These are phyloP conservation scores for Fremontodendron californicum DNA, from an alignment of 345 rosid species.

Conservation along the genomic window DNA sequence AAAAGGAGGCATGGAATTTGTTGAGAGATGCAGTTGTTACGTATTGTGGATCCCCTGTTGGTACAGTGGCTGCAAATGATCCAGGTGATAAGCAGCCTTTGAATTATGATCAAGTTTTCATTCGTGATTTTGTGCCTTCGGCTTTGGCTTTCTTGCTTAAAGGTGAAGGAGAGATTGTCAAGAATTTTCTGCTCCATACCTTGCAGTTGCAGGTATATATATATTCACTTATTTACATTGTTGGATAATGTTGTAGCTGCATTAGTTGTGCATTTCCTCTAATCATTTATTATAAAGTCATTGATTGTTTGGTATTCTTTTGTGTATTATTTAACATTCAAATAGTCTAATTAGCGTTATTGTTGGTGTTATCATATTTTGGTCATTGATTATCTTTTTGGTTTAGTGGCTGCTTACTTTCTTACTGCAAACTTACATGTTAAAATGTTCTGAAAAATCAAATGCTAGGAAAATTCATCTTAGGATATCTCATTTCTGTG, in stretches of 20 bases:
- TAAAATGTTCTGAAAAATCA: background rate
- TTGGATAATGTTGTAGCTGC: conserved; percentile 2
- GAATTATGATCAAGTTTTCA: conserved; percentile 97
- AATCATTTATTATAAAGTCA: background rate
- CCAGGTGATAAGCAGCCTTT: conserved; percentile 73
- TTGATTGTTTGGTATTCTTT: background rate
- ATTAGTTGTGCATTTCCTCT: background rate
- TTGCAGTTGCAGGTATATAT: conserved; percentile 78
- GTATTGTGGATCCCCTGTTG: conserved; percentile 82
- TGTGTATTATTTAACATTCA: background rate
- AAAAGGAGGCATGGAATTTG: conserved; percentile 85
- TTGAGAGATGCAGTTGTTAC: conserved; percentile 65
- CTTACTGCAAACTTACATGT: background rate
- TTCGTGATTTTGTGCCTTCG: conserved; percentile 92
- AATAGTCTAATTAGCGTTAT: background rate
- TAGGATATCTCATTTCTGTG: background rate
- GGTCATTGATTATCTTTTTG: background rate
- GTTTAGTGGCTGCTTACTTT: background rate
- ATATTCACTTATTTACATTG: background rate
- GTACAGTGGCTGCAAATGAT: conserved; percentile 95
- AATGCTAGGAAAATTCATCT: background rate
- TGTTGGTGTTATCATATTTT: background rate
- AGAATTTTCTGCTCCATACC: conserved; percentile 90
- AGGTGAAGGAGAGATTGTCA: conserved; percentile 91
- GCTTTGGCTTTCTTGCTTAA: conserved; percentile 89